Evolutionary conservation across 345 rosid genomes (phyloP), one percentile per base, ranked within the genome.

Genomic region (Balakata baccata): DNA sequence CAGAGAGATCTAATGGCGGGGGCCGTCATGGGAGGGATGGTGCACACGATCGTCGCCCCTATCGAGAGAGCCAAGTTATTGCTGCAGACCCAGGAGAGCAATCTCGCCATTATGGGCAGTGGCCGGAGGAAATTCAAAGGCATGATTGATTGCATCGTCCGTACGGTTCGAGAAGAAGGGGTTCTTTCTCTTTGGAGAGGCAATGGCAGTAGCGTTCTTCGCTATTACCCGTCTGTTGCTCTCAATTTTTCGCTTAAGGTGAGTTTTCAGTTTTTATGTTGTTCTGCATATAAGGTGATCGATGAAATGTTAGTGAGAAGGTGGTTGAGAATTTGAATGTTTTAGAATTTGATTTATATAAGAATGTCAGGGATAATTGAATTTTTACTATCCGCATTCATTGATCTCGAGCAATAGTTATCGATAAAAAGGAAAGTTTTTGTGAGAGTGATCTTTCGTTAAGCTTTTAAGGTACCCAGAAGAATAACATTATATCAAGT

Each of bases 11-110:
- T 92, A 64, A 68, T 89, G 84, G 98, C 98, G 22, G 99, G 99
- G 14, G 99, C 99, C 64, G 68, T 92, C 52, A 85, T 95, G 97
- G 99, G 97, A 1, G 96, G 98, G 46, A 85, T 86, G 56, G 96
- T 95, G 70, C 99, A 95, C 84, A 95, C 99, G 51, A 95, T 92
- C 73, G 98, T 95, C 4, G 99, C 99, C 0, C 99, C 99, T 41
- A 85, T 95, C 43, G 98, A 95, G 84, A 88, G 99, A 86, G 84
- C 96, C 1, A 95, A 92, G 89, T 79, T 92, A 38, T 77, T 95
- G 82, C 73, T 95, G 59, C 99, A 95, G 66, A 95, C 99, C 60
- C 99, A 92, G 75, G 99, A 92, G 77, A 91, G 99, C 88, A 95
- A 95, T 64, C 74, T 93, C 59, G 96, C 99, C 25, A 84, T 95